Percentiles rank a stretch among this genome's conserved stretches.
These are phyloP conservation scores for Rhodotorula sp. DNA, from an alignment of 1,284 basidiomycete species.

Conservation along the genomic window DNA sequence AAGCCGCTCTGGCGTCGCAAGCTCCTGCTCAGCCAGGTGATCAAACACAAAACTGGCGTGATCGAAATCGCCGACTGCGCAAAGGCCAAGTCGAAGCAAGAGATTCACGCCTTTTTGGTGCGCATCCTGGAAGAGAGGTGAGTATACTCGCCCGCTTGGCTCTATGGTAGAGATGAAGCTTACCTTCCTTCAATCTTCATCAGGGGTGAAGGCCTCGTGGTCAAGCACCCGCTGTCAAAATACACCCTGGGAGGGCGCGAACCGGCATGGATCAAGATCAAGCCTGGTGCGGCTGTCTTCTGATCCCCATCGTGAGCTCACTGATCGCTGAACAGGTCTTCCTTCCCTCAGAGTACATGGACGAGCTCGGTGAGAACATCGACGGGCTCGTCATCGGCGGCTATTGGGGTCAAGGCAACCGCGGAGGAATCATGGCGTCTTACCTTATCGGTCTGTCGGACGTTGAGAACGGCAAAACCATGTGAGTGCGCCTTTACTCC, in stretches of 20 bases:
- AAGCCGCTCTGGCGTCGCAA: constrained; percentile 51
- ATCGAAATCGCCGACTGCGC: constrained; percentile 73
- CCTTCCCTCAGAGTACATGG: constrained; percentile 68
- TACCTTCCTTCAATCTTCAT: too few species aligned
- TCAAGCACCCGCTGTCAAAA: constrained; percentile 75
- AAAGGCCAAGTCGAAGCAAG: constrained; percentile 70
- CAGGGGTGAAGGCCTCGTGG: constrained; percentile 84
- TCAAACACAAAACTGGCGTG: constrained; percentile 64
- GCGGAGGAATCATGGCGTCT: constrained; percentile 52
- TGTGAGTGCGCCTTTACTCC: constrained; percentile 42
- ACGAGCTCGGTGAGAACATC: constrained; percentile 57
- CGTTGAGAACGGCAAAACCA: constrained; percentile 55
- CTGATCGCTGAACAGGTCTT: too few species aligned
- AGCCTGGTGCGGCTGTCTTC: constrained; percentile 57
- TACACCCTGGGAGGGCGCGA: constrained; percentile 82
- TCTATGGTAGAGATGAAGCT: not conserved
- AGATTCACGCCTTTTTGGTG: constrained; percentile 74
- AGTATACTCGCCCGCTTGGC: constrained; percentile 13
- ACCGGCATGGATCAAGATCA: constrained; percentile 90
- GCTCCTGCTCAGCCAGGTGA: constrained; percentile 44
- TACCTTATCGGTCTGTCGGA: constrained; percentile 51
- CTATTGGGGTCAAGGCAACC: constrained; percentile 53
- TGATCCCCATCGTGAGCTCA: not conserved
- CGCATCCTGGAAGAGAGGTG: constrained; percentile 67
- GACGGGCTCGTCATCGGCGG: constrained; percentile 77